Evolutionary conservation across 306 rosid genomes (phyloP).

Genomic region (Vigna radiata): DNA sequence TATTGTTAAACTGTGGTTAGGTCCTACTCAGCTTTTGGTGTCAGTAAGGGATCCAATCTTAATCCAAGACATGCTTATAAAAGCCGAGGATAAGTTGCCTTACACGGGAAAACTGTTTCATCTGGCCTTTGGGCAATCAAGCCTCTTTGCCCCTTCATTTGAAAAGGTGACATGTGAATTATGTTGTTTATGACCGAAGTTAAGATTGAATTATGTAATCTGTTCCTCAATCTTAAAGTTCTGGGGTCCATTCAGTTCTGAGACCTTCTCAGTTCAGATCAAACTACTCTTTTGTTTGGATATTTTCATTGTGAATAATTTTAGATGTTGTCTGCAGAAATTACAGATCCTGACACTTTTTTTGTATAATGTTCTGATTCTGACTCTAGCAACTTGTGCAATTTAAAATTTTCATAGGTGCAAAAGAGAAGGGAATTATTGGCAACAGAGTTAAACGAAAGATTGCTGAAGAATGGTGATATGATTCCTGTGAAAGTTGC

Average conservation of each 20-base stretch:
- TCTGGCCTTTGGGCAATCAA: slow-evolving; percentile 76
- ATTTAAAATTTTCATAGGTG: slow-evolving; percentile 58
- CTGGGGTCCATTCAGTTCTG: not conserved
- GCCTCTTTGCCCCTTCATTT: slow-evolving; percentile 80
- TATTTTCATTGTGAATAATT: not conserved
- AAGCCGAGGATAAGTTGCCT: slow-evolving; percentile 81
- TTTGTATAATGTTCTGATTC: slow-evolving; percentile 19
- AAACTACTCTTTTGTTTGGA: not conserved
- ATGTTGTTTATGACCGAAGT: slow-evolving; percentile 20
- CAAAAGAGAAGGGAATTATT: slow-evolving; percentile 64
- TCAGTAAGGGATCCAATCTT: slow-evolving; percentile 72
- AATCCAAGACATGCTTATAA: slow-evolving; percentile 71
- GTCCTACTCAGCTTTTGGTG: slow-evolving; percentile 83
- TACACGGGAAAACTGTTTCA: slow-evolving; percentile 66
- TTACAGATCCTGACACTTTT: slow-evolving; percentile 25
- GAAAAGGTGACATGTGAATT: slow-evolving; percentile 56
- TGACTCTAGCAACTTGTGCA: slow-evolving; percentile 11
- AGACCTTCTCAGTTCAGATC: not conserved
- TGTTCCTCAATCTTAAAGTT: slow-evolving; percentile 3
- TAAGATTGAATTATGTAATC: not conserved
- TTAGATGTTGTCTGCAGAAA: slow-evolving; percentile 1
- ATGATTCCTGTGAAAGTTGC: slow-evolving; percentile 53
- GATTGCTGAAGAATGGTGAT: slow-evolving; percentile 54
- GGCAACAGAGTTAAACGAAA: slow-evolving; percentile 59
- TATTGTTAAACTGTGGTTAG: slow-evolving; percentile 82